phyloP scores from a whole-genome alignment of 257 asterid genomes.

The Gynochthodes officinalis region DNA sequence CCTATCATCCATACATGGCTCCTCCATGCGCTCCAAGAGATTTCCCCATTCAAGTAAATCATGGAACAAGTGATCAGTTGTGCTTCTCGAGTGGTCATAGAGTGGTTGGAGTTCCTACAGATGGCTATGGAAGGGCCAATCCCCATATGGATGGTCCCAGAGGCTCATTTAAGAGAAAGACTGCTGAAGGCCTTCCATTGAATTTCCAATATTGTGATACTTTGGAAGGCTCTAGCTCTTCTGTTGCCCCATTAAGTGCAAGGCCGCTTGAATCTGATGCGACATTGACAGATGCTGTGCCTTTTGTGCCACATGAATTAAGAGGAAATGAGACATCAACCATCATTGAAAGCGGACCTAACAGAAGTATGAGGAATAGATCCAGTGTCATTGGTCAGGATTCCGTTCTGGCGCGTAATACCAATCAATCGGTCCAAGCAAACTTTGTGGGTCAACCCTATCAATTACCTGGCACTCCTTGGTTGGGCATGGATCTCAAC shows the following conservation, averaged over 20 bases:
- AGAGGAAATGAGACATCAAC: slow-evolving; percentile 37
- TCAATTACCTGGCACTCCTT: slow-evolving; percentile 57
- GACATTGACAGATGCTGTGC: slow-evolving; percentile 27
- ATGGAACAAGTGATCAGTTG: slow-evolving; percentile 44
- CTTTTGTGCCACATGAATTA: slow-evolving; percentile 28
- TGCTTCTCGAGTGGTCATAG: slow-evolving; percentile 31
- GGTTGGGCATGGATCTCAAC: slow-evolving; percentile 58
- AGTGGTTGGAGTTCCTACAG: slow-evolving; percentile 28
- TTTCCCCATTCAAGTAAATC: slow-evolving; percentile 50
- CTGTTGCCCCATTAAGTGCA: slow-evolving; percentile 33
- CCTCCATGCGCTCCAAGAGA: slow-evolving; percentile 52
- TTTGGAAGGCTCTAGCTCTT: slow-evolving; percentile 58
- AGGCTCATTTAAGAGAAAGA: slow-evolving; percentile 58
- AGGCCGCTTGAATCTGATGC: slow-evolving; percentile 37
- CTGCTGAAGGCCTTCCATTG: slow-evolving; percentile 44
- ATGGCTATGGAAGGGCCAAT: slow-evolving; percentile 36
- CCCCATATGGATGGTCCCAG: slow-evolving; percentile 45
- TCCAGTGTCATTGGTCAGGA: slow-evolving; percentile 41
- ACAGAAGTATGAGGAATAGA: slow-evolving; percentile 45
- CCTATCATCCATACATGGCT: slow-evolving; percentile 52
- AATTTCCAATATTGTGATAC: slow-evolving; percentile 33
- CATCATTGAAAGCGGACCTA: slow-evolving; percentile 28
- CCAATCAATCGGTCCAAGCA: slow-evolving; percentile 48
- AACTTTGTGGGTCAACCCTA: slow-evolving; percentile 49
- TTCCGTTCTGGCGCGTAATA: slow-evolving; percentile 36